Base-by-base conservation (phyloP, 2,329 filamentous ascomycete genomes). In the Xylariaceae sp. region DNA sequence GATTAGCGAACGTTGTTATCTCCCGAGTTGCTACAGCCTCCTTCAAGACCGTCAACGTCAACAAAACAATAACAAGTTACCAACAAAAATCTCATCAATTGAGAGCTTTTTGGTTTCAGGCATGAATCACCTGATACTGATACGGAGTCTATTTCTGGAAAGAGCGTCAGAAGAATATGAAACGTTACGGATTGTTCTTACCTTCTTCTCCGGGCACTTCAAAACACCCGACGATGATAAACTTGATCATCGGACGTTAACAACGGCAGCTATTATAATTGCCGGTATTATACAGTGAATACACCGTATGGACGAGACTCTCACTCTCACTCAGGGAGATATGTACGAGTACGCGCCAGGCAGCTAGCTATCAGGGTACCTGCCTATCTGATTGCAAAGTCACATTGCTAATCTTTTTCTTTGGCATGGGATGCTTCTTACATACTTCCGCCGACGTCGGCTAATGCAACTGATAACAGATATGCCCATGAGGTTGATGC, bases 1-100 rank as follows among this genome's bases (percentile, higher is more conserved):
- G 57, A 55, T 57, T 52, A 54, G 50, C 50, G 13, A 42, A 18
- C 17, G 34, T 4, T 39, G 23, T 51, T 51, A 51, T 23, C 49
- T 51, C 8, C 11, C 37, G 11, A 9, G 37, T 42, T 42, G 11
- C 11, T 42, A 42, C 11, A 13, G 13, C 37, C 11, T 42, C 11
- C 37, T 10, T 42, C 23, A 30, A 30, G 23, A 30, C 23, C 23
- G 23, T 30, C 23, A 30, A 42, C 37, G 37, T 42, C 37, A 42
- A 42, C 8, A 42, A 8, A 42, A 13, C 37, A 42, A 42, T 8
- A 9, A 42, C 37, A 42, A 42, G 4, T 13, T 10, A 42, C 37
- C 23, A 30, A 30, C 23, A 30, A 5, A 13, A 42, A 42, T 42
- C 37, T 42, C 23, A 30, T 30, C 37, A 42, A 42, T 42, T 42